Conservation (phyloP, 1,284 basidiomycete genomes). For the Chalciporus sp. region DNA sequence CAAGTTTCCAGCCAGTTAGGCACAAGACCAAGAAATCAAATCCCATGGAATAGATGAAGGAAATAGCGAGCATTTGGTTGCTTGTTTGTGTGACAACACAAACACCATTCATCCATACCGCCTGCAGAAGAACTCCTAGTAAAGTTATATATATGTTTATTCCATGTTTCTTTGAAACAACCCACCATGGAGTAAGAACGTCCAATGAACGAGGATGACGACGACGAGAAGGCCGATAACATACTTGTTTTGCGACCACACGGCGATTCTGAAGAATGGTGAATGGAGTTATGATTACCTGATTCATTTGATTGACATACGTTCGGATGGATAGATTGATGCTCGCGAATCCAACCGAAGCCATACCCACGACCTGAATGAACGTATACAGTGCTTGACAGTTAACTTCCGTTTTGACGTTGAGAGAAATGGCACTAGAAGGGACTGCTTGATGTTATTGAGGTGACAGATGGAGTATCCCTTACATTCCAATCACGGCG, state of each 20-base stretch:
- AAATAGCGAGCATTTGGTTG: conserved; percentile 57
- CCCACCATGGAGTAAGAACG: conserved; percentile 76
- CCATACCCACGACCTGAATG: conserved; percentile 71
- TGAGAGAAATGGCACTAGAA: conserved; percentile 31
- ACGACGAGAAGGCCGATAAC: conserved; percentile 56
- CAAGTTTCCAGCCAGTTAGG: conserved; percentile 64
- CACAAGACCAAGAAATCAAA: conserved; percentile 68
- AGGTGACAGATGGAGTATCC: not conserved
- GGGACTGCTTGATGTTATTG: not conserved
- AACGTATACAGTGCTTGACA: conserved; percentile 63
- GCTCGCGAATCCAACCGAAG: conserved; percentile 73
- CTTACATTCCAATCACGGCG: conserved; percentile 70
- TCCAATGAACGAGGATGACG: conserved; percentile 76
- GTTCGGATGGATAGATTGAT: conserved; percentile 80
- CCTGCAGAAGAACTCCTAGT: conserved; percentile 64
- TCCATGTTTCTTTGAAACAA: too few relatives aligned
- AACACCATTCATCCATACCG: conserved; percentile 51
- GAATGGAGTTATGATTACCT: not conserved
- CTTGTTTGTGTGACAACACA: conserved; percentile 60
- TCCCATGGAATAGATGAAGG: conserved; percentile 72
- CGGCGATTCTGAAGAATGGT: conserved; percentile 55
- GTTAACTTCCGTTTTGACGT: conserved; percentile 34
- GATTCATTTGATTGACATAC: conserved; percentile 40
- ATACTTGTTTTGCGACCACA: conserved; percentile 65
- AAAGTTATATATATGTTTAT: too few relatives aligned